Evolutionary conservation across 2,329 filamentous ascomycete genomes (phyloP).

Genomic region (Conoideocrella luteorostrata): DNA sequence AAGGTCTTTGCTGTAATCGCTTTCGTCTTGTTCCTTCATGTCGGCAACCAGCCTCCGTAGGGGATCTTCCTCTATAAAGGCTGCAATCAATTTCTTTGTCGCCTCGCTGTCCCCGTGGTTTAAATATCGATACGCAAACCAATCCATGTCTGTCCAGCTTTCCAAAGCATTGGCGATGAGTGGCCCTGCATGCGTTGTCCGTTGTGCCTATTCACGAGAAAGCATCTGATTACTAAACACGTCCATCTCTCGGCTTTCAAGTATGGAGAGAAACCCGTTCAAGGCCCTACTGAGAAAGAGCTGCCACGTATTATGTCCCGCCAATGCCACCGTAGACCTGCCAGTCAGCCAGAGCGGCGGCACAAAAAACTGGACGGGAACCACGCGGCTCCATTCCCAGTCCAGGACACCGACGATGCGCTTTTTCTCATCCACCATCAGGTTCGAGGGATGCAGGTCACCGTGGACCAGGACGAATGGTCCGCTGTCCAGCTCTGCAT

Average conservation of each 20-base stretch:
- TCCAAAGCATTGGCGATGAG: not conserved
- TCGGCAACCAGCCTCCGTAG: not conserved
- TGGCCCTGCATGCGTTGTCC: not conserved
- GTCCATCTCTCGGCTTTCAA: not conserved
- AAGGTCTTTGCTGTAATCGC: too few species aligned
- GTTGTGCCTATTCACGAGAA: not conserved
- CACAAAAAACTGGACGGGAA: constrained; percentile 11
- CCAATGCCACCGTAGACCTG: not conserved
- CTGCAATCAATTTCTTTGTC: not conserved
- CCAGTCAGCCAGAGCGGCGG: not conserved
- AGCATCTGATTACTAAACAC: not conserved
- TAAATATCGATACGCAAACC: not conserved
- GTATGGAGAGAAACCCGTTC: not conserved
- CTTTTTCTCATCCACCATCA: constrained; percentile 10
- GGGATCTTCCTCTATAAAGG: not conserved
- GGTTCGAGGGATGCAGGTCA: constrained; percentile 10
- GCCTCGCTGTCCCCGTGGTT: not conserved
- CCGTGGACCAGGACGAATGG: constrained; percentile 13
- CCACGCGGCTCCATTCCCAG: constrained; percentile 15
- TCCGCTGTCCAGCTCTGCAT: constrained; percentile 5
- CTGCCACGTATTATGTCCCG: not conserved
- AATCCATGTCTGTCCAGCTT: not conserved
- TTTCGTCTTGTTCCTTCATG: not conserved
- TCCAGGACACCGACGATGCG: constrained; percentile 9
- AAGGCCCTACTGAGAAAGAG: not conserved